These are phyloP conservation scores for Carallia brachiata DNA, from an alignment of 345 rosid species.

Conservation along the genomic window DNA sequence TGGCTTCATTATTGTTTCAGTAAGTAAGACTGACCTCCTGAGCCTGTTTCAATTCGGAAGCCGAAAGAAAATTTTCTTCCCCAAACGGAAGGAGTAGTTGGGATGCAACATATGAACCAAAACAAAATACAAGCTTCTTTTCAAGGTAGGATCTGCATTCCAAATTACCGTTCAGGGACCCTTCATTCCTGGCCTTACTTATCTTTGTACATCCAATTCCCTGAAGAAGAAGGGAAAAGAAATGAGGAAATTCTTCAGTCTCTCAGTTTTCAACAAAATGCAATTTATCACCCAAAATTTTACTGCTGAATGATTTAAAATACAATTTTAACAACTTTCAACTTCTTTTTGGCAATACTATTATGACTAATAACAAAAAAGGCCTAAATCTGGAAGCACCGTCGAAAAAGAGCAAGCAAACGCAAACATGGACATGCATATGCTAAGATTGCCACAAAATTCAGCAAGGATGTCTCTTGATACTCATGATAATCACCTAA, in stretches of 20 bases:
- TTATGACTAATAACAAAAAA: not conserved
- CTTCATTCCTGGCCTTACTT: constrained; percentile 65
- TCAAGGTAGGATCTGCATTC: constrained; percentile 94
- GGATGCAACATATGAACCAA: constrained; percentile 84
- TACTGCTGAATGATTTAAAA: not conserved
- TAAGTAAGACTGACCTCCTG: constrained; percentile 61
- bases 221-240: constrained; percentile 24
- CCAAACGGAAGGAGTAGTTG: constrained; percentile 81
- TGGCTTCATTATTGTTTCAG: not conserved
- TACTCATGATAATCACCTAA: not conserved
- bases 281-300: not conserved
- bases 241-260: not conserved
- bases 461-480: not conserved
- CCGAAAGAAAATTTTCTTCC: constrained; percentile 81
- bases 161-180: constrained; percentile 57
- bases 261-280: constrained; percentile 4
- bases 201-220: constrained; percentile 96
- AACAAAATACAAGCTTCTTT: constrained; percentile 93
- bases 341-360: not conserved
- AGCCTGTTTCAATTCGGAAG: constrained; percentile 74
- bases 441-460: not conserved
- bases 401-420: not conserved
- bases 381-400: not conserved
- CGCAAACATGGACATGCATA: not conserved
- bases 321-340: constrained; percentile 5